These are phyloP conservation scores for Pezicula rhizophila DNA, from an alignment of 2,329 filamentous ascomycete species.

Conservation along the genomic window DNA sequence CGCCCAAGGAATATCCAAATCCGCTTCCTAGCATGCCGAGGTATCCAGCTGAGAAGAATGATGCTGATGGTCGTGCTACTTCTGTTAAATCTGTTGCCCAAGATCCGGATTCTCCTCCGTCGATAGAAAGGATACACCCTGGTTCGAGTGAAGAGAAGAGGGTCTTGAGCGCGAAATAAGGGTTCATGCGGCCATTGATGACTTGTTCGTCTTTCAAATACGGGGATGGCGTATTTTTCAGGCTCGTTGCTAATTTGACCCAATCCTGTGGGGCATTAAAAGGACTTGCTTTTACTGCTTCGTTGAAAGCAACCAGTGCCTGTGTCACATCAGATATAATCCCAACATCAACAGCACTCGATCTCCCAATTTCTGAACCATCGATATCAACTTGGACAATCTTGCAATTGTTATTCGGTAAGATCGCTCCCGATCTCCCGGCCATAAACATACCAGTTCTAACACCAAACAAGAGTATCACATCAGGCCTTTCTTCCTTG, in stretches of 20 bases:
- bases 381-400: too few relatives aligned
- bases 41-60: constrained; percentile 29
- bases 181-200: constrained; percentile 31
- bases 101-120: constrained; percentile 33
- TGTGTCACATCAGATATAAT: constrained; percentile 33
- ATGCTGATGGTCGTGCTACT: constrained; percentile 19
- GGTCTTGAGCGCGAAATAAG: constrained; percentile 34
- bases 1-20: constrained; percentile 38
- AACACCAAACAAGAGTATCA: constrained; percentile 35
- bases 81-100: constrained; percentile 30
- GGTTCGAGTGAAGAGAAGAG: constrained; percentile 31
- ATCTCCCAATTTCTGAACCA: constrained; percentile 3
- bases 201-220: too few relatives aligned
- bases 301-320: constrained; percentile 20
- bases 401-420: constrained; percentile 28
- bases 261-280: too few relatives aligned
- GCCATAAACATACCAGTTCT: constrained; percentile 36
- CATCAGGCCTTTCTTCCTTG: constrained; percentile 21
- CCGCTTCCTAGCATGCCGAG: constrained; percentile 41
- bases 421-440: constrained; percentile 30
- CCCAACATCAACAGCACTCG: constrained; percentile 32
- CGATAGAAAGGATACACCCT: constrained; percentile 32
- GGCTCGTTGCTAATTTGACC: too few relatives aligned
- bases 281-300: constrained; percentile 17
- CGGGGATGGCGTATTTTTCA: too few relatives aligned